Evolutionary conservation across 805 yeast genomes (phyloP), one percentile per base, ranked within the genome.

Genomic region (Ogataea minuta): DNA sequence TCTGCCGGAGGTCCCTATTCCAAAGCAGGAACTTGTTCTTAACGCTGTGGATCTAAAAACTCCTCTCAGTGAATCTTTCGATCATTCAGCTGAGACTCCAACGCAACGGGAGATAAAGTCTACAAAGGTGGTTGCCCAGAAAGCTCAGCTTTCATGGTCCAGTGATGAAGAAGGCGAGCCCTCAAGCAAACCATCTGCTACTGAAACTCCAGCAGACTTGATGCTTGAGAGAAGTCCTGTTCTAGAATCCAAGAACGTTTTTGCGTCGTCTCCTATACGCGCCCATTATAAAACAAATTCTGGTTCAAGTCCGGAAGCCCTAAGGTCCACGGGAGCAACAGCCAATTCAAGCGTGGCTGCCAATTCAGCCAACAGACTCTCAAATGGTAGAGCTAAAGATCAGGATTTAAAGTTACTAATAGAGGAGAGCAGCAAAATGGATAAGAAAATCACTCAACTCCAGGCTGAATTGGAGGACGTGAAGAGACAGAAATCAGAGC

Each of bases 141-240:
- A 84, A 59, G 86, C 96, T 0, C 78, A 82, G 29, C 70, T 91
- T 57, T 81, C 90, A 3, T 93, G 96, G 89, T 83, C 91, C 11
- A 83, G 89, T 38, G 95, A 84, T 49, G 95, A 84, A 45, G 93
- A 82, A 33, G 86, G 77, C 2, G 76, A 69, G 1, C 72, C 61
- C 29, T 19, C 31, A 38, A 17, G 13, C 9, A 20, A 27, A 13
- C 28, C 9, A 11, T 23, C 36, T n/a, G 36, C 30, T 45, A 24
- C 42, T 48, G 4, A 50, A 48, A 31, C 36, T 43, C 23, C 40
- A 38, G 17, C 41, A 34, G 30, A 15, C 13, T 21, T 26, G 12
- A 6, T 8, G 30, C 19, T 17, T 19, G 30, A 25, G 15, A 31
- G 12, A 23, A 15, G 21, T 12, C 28, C 29, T 14, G 23, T 9